phyloP scores from a whole-genome alignment of 176 grass and related monocot genomes.

The Rhynchospora breviuscula region DNA sequence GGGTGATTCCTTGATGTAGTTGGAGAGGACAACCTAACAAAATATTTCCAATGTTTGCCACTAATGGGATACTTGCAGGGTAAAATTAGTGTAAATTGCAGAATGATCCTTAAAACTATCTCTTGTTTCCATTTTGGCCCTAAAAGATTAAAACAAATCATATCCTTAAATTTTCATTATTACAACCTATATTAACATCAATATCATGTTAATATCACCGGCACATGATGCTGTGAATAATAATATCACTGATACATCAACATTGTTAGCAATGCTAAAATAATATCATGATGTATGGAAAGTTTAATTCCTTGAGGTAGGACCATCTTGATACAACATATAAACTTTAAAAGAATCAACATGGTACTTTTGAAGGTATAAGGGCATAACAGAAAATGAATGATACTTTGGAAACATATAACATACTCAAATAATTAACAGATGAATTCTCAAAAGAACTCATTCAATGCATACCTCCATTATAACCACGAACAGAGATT shows the following conservation, averaged over 20 bases:
- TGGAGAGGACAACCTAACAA: neutral
- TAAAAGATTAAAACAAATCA: neutral
- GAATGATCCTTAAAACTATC: neutral
- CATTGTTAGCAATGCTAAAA: neutral
- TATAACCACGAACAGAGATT: slow-evolving; percentile 33
- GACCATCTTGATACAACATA: neutral
- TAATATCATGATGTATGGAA: neutral
- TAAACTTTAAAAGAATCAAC: neutral
- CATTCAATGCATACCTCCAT: slow-evolving; percentile 38
- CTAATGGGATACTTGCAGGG: neutral
- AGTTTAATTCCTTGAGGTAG: neutral
- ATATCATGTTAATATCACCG: neutral
- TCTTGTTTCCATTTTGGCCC: neutral
- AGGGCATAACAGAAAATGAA: neutral
- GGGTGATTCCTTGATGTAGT: neutral
- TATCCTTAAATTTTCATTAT: neutral
- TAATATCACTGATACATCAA: neutral
- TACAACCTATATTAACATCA: neutral
- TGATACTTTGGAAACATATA: neutral
- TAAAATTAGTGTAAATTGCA: neutral
- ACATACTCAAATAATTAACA: neutral
- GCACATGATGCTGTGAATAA: neutral
- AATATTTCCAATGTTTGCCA: neutral
- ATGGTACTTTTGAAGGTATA: neutral
- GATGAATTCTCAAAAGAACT: neutral